These are phyloP conservation scores for Gremmenia infestans DNA, from an alignment of 2,329 filamentous ascomycete genomes.

Conservation along the genomic window DNA sequence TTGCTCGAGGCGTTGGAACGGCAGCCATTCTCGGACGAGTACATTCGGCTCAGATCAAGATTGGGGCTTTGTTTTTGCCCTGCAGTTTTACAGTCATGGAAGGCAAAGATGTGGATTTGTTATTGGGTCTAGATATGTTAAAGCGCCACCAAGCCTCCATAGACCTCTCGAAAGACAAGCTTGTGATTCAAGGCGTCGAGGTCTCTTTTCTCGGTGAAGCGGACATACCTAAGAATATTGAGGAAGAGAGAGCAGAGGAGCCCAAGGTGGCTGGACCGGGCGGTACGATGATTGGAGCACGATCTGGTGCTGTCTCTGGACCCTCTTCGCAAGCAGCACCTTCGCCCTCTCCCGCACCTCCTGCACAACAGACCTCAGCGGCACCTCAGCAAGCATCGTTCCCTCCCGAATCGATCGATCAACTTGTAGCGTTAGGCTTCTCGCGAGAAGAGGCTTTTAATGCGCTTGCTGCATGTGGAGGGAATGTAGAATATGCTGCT, in stretches of 20 bases:
- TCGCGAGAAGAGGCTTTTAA: slow-evolving; percentile 70
- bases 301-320: slow-evolving; percentile 68
- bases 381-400: slow-evolving; percentile 25
- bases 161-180: slow-evolving; percentile 76
- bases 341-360: slow-evolving; percentile 11
- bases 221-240: slow-evolving; percentile 83
- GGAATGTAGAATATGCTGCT: slow-evolving; percentile 85
- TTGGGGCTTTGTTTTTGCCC: slow-evolving; percentile 79
- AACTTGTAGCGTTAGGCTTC: slow-evolving; percentile 74
- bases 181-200: slow-evolving; percentile 83
- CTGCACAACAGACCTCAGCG: slow-evolving; percentile 18
- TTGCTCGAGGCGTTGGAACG: slow-evolving; percentile 90
- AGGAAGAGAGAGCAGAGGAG: slow-evolving; percentile 69
- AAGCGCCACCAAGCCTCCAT: slow-evolving; percentile 93
- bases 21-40: slow-evolving; percentile 92
- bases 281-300: slow-evolving; percentile 82
- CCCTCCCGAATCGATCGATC: slow-evolving; percentile 64
- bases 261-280: slow-evolving; percentile 80
- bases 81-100: slow-evolving; percentile 99
- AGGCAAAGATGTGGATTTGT: slow-evolving; percentile 89
- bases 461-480: slow-evolving; percentile 75
- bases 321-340: slow-evolving; percentile 24
- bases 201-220: slow-evolving; percentile 88
- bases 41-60: slow-evolving; percentile 91
- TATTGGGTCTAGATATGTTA: slow-evolving; percentile 93